Evolutionary conservation across 306 rosid species (phyloP).

Genomic region (Glycine latifolia): DNA sequence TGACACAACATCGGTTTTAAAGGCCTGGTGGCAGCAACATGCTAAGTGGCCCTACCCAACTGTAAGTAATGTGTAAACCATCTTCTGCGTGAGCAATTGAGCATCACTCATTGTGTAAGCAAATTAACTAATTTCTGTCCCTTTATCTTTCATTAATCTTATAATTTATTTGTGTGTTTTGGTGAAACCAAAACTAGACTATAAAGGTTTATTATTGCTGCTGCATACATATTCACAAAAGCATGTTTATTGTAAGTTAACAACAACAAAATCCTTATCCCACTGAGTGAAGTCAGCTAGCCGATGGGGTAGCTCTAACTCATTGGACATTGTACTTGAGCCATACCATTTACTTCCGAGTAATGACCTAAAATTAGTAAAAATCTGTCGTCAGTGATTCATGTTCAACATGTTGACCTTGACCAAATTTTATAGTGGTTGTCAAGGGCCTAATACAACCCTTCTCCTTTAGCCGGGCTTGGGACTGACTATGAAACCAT

Average conservation of each 20-base stretch:
- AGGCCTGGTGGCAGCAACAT: slow-evolving; percentile 99
- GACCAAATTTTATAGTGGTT: too few relatives aligned
- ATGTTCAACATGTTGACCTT: too few relatives aligned
- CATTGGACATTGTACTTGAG: background rate
- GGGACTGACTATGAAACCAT: too few relatives aligned
- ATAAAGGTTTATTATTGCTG: background rate
- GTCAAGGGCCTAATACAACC: too few relatives aligned
- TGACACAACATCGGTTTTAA: slow-evolving; percentile 93
- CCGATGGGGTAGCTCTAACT: background rate
- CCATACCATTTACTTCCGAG: background rate
- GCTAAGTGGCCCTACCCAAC: slow-evolving; percentile 99
- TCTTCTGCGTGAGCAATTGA: background rate
- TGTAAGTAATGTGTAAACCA: slow-evolving; percentile 54
- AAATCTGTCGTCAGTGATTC: background rate
- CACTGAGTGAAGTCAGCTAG: background rate
- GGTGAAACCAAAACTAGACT: too few relatives aligned
- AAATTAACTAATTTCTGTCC: background rate
- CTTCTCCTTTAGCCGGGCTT: too few relatives aligned
- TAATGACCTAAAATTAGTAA: background rate
- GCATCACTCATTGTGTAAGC: background rate
- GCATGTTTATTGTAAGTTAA: background rate
- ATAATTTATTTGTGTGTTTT: background rate
- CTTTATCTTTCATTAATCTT: background rate
- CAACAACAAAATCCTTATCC: background rate
- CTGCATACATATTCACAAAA: background rate